Evolutionary conservation across 805 yeast genomes (phyloP).

Genomic region (Peterozyma toletana): DNA sequence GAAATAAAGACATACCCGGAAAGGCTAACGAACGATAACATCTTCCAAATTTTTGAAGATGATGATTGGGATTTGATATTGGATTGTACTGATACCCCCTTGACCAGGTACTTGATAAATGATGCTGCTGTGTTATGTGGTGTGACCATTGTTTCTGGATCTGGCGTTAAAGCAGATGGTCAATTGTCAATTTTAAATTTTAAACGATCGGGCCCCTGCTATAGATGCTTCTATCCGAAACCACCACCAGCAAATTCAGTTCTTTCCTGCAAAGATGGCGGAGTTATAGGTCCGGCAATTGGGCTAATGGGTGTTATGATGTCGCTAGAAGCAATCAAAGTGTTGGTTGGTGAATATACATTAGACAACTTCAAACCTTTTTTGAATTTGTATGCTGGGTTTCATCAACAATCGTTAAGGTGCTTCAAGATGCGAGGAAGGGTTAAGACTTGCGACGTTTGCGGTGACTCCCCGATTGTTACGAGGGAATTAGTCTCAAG

Average conservation of each 20-base stretch:
- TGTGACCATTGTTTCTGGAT: slow-evolving; percentile 79
- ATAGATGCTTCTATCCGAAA: slow-evolving; percentile 84
- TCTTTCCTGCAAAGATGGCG: slow-evolving; percentile 86
- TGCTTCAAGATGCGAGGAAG: slow-evolving; percentile 74
- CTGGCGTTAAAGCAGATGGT: slow-evolving; percentile 89
- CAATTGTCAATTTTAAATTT: slow-evolving; percentile 76
- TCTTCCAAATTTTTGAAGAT: slow-evolving; percentile 48
- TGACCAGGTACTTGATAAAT: slow-evolving; percentile 76
- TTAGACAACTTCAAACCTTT: slow-evolving; percentile 56
- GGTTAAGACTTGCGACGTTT: slow-evolving; percentile 52
- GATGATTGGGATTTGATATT: slow-evolving; percentile 61
- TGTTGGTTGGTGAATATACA: slow-evolving; percentile 51
- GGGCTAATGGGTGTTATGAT: slow-evolving; percentile 85
- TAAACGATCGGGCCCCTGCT: slow-evolving; percentile 73
- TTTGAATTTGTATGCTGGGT: slow-evolving; percentile 61
- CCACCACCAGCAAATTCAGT: slow-evolving; percentile 86
- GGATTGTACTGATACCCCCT: slow-evolving; percentile 95
- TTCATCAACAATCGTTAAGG: slow-evolving; percentile 58
- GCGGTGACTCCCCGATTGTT: slow-evolving; percentile 50
- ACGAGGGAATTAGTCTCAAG: slow-evolving; percentile 36
- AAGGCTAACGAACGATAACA: slow-evolving; percentile 47
- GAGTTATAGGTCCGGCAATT: slow-evolving; percentile 93
- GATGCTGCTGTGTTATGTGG: slow-evolving; percentile 70
- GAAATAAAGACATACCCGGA: slow-evolving; percentile 42
- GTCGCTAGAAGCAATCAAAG: slow-evolving; percentile 81